Base-by-base conservation (phyloP, 768 basidiomycete species). In the Auriscalpium microsporum region DNA sequence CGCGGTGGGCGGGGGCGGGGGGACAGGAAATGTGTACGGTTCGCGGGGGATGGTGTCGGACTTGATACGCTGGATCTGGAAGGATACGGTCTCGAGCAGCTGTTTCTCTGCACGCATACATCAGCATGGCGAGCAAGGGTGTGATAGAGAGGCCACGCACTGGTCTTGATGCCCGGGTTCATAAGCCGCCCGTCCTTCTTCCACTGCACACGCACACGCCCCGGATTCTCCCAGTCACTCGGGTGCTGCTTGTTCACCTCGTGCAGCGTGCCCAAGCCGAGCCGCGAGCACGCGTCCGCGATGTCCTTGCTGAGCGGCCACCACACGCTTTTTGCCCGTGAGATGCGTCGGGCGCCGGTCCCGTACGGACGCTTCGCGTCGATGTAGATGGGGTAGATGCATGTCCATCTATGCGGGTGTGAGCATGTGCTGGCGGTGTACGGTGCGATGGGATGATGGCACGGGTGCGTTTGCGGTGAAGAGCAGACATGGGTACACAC, bases 151-250 rank as follows among this genome's bases (percentile, higher is more conserved):
- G 35, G 47, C 44, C 28, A 78, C 85, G 62, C 66, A 92, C 90
- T 92, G 35, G 84, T 86, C 72, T 79, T 83, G 64, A 92, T 83
- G n/a, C 68, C 65, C 3, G 78, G 74, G 63, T 90, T 86, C 56
- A 87, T 70, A 9, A 86, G 74, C 37, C 69, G 64, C 0, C 79
- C 89, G 56, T 90, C 86, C 68, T 86, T 86, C 78, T 89, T 92
- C 87, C 87, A 91, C 65, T 89, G 89, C 21, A 98, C 89, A 60
- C 92, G 82, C 56, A 99, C 91, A 23, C 95, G 81, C 9, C 95
- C 95, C 0, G 95, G 95, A 68, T 99, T 99, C 65, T 90, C 94
- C 95, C 95, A 99, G 69, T 99, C 95, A 51, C 90, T 81, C 10
- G 95, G 95, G 65, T 99, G 95, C 28, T 81, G 75, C 70, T 94